Evolutionary conservation across 2,329 filamentous ascomycete genomes (phyloP), one percentile per base, ranked within the genome.

Genomic region (Clonostachys sp.): DNA sequence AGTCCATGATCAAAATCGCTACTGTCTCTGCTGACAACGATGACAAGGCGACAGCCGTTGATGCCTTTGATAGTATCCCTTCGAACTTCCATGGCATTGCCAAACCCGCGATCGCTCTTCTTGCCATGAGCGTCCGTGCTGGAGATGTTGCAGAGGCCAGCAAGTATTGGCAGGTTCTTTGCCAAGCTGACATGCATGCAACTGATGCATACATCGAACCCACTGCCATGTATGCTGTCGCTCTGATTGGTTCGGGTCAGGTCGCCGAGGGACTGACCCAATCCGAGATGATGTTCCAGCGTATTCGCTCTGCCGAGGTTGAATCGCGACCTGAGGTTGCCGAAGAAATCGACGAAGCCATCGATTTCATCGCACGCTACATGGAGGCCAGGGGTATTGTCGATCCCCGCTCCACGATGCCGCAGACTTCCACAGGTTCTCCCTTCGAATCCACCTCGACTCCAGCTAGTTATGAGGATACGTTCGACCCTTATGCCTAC

Each of bases 401-500:
- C 5, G 80, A 85, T 58, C 75, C 78, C 46, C 75, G 81, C 53
- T 77, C 68, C 56, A 67, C 67, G 45, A 70, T 74, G 18, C 54
- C 75, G 46, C 73, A 78, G 45, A 64, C 75, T 1, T 46, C 61
- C 35, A 55, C 47, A 12, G 51, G 73, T n/a, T 77, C 77, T 5
- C 70, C 77, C 12, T 81, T 73, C 49, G 63, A 79, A 41, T 74
- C 80, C 2, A 75, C 80, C 12, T 70, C 77, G 4, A 77, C 77
- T 7, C 74, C 78, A 7, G 76, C 83, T 5, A 78, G 80, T 46
- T 84, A 82, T 49, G 87, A 95, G 58, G 92, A 96, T 54, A 84
- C 83, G 8, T 95, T 87, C 59, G 94, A 99, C 61, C 94, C 94
- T 2, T 95, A 97, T 61, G 89, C 87, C 13, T 83, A 88, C 59